Base-by-base conservation (phyloP, 2,329 filamentous ascomycete species). In the Ploettnerulaceae sp. region DNA sequence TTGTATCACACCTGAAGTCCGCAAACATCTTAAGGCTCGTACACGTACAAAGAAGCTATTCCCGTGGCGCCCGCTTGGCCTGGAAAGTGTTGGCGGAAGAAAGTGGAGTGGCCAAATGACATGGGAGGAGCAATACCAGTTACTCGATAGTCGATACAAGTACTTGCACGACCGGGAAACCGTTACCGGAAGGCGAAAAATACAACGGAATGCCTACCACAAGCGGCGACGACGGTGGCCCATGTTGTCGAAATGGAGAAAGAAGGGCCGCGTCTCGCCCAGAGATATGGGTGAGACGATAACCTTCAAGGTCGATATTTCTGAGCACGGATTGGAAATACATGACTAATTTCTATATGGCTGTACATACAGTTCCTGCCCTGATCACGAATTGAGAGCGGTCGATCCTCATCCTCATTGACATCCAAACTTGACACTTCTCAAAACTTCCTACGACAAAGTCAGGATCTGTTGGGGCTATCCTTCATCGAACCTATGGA, bases 111-210 rank as follows among this genome's bases (percentile, higher is more conserved):
- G 22, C 31, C 47, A 40, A 39, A 9, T 28, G 33, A 33, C 29
- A 22, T 51, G 32, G 52, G 47, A 44, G 37, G 46, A 49, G 43
- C 48, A 48, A 38, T 55, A 48, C 48, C 11, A 55, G 34, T 46
- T 43, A 41, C 45, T 53, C 26, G 45, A 53, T 29, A 14, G 37
- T 49, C 37, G 52, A 33, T 53, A 55, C 43, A 52, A 52, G 45
- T 54, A 53, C 45, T 49, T 53, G 48, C 53, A 55, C 45, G 25
- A 53, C 33, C 53, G 51, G 47, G 42, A 49, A 32, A 55, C 48
- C 29, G 48, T 51, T 45, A 36, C 47, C 24, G 47, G 28, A 34
- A 53, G 50, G 40, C 32, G 50, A n/a, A 38, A 17, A 48, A 46
- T 11, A 33, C 49, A 47, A 40, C 49, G 42, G 36, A 28, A 41